Percentiles rank a stretch among this genome's conserved stretches.
phyloP scores from a whole-genome alignment of 768 basidiomycete species.

The Hemileccinum rubropunctum region DNA sequence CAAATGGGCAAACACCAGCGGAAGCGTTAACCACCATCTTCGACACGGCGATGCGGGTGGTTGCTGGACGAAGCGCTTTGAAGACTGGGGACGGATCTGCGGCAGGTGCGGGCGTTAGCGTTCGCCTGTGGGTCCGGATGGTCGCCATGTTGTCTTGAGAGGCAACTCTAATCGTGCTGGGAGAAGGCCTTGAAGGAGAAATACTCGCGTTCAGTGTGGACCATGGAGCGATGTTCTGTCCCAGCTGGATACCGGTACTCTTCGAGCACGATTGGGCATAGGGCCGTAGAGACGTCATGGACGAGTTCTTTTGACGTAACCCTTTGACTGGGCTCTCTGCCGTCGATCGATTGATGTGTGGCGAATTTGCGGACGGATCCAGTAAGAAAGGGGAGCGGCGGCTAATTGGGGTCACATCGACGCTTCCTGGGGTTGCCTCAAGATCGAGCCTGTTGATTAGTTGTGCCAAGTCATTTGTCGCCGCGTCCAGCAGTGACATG shows the following conservation, averaged over 20 bases:
- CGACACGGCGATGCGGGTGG: constrained; percentile 22
- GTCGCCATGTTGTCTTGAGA: constrained; percentile 28
- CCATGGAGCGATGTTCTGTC: constrained; percentile 66
- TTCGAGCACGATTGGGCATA: constrained; percentile 39
- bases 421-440: constrained; percentile 67
- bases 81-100: constrained; percentile 57
- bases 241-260: constrained; percentile 32
- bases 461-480: constrained; percentile 75
- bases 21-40: constrained; percentile 25
- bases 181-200: constrained; percentile 37
- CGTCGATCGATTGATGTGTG: constrained; percentile 28
- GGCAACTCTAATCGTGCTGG: constrained; percentile 15
- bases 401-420: constrained; percentile 45
- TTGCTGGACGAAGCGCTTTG: constrained; percentile 54
- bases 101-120: constrained; percentile 56
- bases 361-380: constrained; percentile 25
- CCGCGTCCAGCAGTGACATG: constrained; percentile 71
- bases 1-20: constrained; percentile 25
- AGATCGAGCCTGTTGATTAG: constrained; percentile 80
- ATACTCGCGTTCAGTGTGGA: constrained; percentile 40
- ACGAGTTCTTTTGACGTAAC: constrained; percentile 37
- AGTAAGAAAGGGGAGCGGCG: constrained; percentile 19
- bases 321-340: constrained; percentile 38
- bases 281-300: constrained; percentile 48
- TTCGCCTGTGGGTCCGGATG: constrained; percentile 45